A percentile compares a stretch with the other conserved stretches of the same genome.
phyloP scores from a whole-genome alignment of 2,329 filamentous ascomycete species.

The Cadophora gregata region DNA sequence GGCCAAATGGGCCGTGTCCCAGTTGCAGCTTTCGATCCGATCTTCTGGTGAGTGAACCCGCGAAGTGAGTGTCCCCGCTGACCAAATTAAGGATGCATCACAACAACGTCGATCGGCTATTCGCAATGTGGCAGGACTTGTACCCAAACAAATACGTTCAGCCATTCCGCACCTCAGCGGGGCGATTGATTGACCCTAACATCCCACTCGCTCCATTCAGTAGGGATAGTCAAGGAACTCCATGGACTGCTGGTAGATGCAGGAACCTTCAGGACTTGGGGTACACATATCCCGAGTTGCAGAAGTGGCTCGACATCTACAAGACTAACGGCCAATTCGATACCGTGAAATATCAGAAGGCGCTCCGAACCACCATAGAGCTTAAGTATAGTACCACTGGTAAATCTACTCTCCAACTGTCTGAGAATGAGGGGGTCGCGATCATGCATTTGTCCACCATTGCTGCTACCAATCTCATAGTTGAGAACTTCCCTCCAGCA shows the following conservation, averaged over 20 bases:
- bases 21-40: slow-evolving; percentile 51
- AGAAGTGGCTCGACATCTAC: slow-evolving; percentile 46
- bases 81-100: slow-evolving; percentile 49
- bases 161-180: slow-evolving; percentile 24
- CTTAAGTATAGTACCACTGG: slow-evolving; percentile 28
- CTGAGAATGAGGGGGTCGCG: slow-evolving; percentile 21
- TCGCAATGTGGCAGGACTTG: slow-evolving; percentile 56
- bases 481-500: slow-evolving; percentile 28
- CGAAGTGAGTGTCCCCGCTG: neutral
- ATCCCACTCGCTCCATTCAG: slow-evolving; percentile 26
- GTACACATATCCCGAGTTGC: slow-evolving; percentile 38
- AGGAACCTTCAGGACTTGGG: slow-evolving; percentile 25
- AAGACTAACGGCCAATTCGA: slow-evolving; percentile 25
- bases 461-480: slow-evolving; percentile 9
- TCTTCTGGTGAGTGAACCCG: slow-evolving; percentile 47
- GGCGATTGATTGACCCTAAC: slow-evolving; percentile 19
- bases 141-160: slow-evolving; percentile 43
- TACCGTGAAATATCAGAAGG: slow-evolving; percentile 21
- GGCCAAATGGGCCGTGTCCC: slow-evolving; percentile 49
- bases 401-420: slow-evolving; percentile 19
- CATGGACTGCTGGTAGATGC: slow-evolving; percentile 20
- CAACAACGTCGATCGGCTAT: slow-evolving; percentile 64
- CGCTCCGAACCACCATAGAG: slow-evolving; percentile 25
- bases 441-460: slow-evolving; percentile 18
- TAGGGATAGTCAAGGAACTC: slow-evolving; percentile 19